These are phyloP conservation scores for Massarina eburnea DNA, from an alignment of 2,329 filamentous ascomycete species.

Conservation along the genomic window DNA sequence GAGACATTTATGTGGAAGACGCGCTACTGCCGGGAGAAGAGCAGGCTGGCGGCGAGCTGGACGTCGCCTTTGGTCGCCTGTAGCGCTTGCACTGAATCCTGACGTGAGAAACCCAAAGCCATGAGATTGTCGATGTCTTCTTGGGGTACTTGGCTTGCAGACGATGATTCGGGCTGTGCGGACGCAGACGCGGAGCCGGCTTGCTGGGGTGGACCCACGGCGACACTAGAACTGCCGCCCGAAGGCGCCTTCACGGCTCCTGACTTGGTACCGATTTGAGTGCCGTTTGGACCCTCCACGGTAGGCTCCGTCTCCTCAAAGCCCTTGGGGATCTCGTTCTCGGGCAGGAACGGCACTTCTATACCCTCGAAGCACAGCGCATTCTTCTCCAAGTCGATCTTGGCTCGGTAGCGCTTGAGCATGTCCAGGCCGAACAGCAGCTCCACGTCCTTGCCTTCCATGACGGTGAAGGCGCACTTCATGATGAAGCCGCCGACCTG, in stretches of 20 bases:
- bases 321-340: constrained; percentile 90
- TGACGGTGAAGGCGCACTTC: constrained; percentile 95
- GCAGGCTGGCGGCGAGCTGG: constrained; percentile 80
- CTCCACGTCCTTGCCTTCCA: constrained; percentile 98
- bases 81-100: constrained; percentile 77
- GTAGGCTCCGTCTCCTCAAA: constrained; percentile 79
- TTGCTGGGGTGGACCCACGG: constrained; percentile 18
- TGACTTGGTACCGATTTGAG: constrained; percentile 79
- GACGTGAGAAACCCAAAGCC: constrained; percentile 73
- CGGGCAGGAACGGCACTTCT: constrained; percentile 85
- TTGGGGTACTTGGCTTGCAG: constrained; percentile 51
- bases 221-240: constrained; percentile 31
- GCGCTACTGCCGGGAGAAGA: constrained; percentile 53
- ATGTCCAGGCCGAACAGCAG: constrained; percentile 92
- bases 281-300: constrained; percentile 83
- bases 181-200: constrained; percentile 15
- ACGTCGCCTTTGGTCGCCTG: constrained; percentile 83
- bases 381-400: constrained; percentile 82
- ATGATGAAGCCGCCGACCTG: constrained; percentile 86
- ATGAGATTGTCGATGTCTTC: constrained; percentile 75
- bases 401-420: constrained; percentile 93
- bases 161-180: constrained; percentile 6
- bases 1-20: neutral
- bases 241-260: constrained; percentile 65
- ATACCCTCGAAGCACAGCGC: constrained; percentile 85